These are phyloP conservation scores for Cladosporium sp. DNA, from an alignment of 2,329 filamentous ascomycete species.

Conservation along the genomic window DNA sequence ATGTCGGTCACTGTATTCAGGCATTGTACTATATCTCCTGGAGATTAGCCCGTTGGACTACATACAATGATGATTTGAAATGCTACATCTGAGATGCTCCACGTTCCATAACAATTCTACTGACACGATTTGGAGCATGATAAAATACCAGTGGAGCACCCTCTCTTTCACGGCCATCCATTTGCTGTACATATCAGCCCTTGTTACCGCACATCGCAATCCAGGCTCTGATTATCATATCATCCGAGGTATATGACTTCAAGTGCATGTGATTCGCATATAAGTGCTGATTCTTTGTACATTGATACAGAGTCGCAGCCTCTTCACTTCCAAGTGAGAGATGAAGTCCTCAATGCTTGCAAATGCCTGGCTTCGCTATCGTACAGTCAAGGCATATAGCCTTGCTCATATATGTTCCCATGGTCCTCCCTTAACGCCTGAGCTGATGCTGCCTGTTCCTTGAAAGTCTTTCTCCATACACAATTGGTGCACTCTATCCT, in stretches of 20 bases:
- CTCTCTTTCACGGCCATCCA: too few species aligned
- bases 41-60: too few species aligned
- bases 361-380: conserved; percentile 7
- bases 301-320: neutral
- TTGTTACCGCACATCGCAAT: neutral
- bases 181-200: too few species aligned
- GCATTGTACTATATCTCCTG: too few species aligned
- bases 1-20: neutral
- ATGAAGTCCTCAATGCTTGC: neutral
- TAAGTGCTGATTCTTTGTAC: neutral
- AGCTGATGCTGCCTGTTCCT: conserved; percentile 15
- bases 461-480: neutral
- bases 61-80: too few species aligned
- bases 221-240: neutral
- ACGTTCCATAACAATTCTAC: too few species aligned
- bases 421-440: conserved; percentile 15
- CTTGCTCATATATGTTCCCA: conserved; percentile 14
- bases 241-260: neutral
- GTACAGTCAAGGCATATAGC: conserved; percentile 10
- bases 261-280: neutral
- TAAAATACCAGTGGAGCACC: too few species aligned
- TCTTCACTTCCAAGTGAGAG: neutral
- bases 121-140: too few species aligned
- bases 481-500: conserved; percentile 7
- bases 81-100: too few species aligned